Evolutionary conservation across 2,329 filamentous ascomycete species (phyloP), one percentile per base, ranked within the genome.

Genomic region (Hypoxylon sp.): DNA sequence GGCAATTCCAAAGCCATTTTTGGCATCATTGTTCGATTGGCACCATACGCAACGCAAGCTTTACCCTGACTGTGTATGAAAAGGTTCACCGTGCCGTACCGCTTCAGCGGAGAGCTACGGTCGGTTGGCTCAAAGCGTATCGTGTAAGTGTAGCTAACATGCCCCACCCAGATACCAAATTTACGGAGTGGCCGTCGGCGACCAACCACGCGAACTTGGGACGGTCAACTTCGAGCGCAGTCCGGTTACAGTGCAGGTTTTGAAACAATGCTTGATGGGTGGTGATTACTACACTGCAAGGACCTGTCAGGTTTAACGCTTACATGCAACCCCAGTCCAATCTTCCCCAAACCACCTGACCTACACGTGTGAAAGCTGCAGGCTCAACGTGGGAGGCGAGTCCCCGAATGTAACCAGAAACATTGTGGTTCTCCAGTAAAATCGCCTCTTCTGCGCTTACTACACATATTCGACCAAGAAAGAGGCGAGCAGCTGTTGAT

Each of bases 321-420:
- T 68, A 62, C 64, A 65, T 59, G 52, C 53, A 46, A 62, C 65
- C 59, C 56, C 65, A 36, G 59, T 61, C 64, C 63, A 61, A 54
- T 57, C 60, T 61, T 68, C 62, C 54, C 62, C 60, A 66, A 66
- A 67, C 68, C 67, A 64, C 64, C 68, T 65, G 67, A 67, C 56
- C 57, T 72, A 69, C 72, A 74, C 60, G 65, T 70, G 67, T 55
- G 65, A 63, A 60, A 70, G 69, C 65, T 69, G 64, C 65, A 69
- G 60, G 57, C 58, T 70, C 52, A 72, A 70, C 68, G 66, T 72
- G 61, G 71, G 66, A 68, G 63, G 49, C 61, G 57, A 67, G 55
- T 57, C 69, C 69, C 71, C 64, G 57, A 65, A 69, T 71, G 69
- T 64, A 70, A 70, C 65, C 63, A 52, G 65, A 62, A 64, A 53